Conservation (phyloP, 1,284 basidiomycete genomes). For the Sporisorium iseilematis-ciliati region DNA sequence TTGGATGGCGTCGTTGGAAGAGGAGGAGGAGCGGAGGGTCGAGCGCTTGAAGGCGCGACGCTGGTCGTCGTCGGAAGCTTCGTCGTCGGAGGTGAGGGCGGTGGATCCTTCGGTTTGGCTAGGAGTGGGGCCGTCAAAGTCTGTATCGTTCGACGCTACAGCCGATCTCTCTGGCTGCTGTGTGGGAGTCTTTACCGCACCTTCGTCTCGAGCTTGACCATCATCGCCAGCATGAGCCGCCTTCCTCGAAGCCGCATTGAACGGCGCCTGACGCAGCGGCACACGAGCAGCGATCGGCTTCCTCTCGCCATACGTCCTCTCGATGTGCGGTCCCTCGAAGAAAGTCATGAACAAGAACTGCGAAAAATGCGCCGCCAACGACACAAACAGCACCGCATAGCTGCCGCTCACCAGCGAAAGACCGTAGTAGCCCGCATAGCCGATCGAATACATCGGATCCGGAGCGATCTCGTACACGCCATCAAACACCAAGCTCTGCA, state of each 20-base stretch:
- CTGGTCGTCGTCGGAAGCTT: slow-evolving; percentile 34
- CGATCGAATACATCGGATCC: slow-evolving; percentile 94
- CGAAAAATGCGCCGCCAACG: slow-evolving; percentile 89
- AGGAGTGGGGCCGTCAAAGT: slow-evolving; percentile 32
- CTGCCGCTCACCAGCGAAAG: slow-evolving; percentile 88
- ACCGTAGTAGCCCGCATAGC: slow-evolving; percentile 81
- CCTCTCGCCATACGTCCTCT: slow-evolving; percentile 64
- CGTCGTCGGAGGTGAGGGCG: slow-evolving; percentile 46
- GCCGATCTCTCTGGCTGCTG: neutral
- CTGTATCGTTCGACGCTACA: neutral
- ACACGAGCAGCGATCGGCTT: slow-evolving; percentile 52
- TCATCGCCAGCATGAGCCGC: slow-evolving; percentile 32
- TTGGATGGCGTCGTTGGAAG: slow-evolving; percentile 46
- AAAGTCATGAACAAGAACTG: slow-evolving; percentile 96
- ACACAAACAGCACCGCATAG: slow-evolving; percentile 92
- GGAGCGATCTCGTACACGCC: slow-evolving; percentile 93
- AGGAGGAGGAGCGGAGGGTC: slow-evolving; percentile 34
- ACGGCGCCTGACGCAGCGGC: slow-evolving; percentile 44
- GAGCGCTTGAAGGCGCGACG: slow-evolving; percentile 16
- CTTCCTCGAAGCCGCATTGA: slow-evolving; percentile 59
- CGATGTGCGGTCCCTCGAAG: slow-evolving; percentile 93
- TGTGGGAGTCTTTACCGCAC: neutral
- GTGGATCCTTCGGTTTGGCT: slow-evolving; percentile 53
- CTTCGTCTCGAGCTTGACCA: neutral
- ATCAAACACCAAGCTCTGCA: slow-evolving; percentile 88